phyloP scores from a whole-genome alignment of 2,329 filamentous ascomycete genomes.

The Trichoderma atrobrunneum region DNA sequence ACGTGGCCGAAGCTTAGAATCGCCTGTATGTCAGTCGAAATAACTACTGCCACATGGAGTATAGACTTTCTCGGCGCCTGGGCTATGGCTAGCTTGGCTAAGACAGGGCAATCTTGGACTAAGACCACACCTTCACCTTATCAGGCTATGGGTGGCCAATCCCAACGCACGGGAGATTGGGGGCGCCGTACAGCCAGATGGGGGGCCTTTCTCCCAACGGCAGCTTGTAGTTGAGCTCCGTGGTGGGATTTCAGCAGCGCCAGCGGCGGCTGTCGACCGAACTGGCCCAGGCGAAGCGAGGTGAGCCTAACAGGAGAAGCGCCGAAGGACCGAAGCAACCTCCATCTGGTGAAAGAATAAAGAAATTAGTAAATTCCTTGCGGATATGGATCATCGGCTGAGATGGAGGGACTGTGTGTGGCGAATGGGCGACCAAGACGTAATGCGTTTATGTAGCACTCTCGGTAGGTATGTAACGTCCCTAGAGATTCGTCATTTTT shows the following conservation, averaged over 20 bases:
- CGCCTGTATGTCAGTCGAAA: not conserved
- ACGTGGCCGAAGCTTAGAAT: constrained; percentile 15
- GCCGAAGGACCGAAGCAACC: constrained; percentile 14
- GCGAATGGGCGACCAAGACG: constrained; percentile 29
- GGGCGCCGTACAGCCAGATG: not conserved
- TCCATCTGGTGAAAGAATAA: not conserved
- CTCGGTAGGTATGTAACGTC: constrained; percentile 10
- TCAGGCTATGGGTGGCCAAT: constrained; percentile 16
- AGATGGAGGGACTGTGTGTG: constrained; percentile 9
- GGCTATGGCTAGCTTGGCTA: constrained; percentile 13
- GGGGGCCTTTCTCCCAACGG: not conserved
- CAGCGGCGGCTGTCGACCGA: constrained; percentile 15
- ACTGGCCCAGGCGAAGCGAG: not conserved
- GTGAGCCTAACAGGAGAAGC: constrained; percentile 9
- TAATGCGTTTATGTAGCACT: constrained; percentile 29
- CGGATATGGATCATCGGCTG: constrained; percentile 12
- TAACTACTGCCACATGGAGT: not conserved
- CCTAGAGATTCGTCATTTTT: constrained; percentile 7
- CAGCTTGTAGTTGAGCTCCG: not conserved
- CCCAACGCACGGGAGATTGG: constrained; percentile 1
- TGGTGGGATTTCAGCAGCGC: constrained; percentile 10
- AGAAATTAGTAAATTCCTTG: not conserved
- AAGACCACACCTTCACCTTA: constrained; percentile 13
- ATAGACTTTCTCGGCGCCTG: constrained; percentile 15
- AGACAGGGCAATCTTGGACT: constrained; percentile 20